Evolutionary conservation across 257 asterid genomes (phyloP).

Genomic region (Galeopsis tetrahit): DNA sequence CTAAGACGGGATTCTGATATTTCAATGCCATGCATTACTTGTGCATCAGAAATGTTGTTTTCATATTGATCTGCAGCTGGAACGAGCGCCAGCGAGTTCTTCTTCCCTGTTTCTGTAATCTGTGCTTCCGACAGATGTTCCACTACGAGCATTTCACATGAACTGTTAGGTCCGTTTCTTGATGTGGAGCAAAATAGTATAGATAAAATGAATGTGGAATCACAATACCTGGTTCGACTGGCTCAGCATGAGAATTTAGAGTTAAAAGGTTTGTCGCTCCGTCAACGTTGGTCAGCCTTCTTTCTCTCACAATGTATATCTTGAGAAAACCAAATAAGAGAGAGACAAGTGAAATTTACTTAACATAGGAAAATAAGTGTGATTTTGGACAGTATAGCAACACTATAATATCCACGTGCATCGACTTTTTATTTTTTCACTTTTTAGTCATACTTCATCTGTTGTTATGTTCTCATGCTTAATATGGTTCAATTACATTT

Average conservation of each 20-base stretch:
- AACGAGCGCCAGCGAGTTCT: not conserved
- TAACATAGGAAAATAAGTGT: not conserved
- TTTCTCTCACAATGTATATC: conserved; percentile 58
- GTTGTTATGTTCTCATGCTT: too few relatives aligned
- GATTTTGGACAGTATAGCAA: not conserved
- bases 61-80: conserved; percentile 8
- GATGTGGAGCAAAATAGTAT: not conserved
- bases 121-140: conserved; percentile 26
- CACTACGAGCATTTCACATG: not conserved
- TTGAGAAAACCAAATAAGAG: conserved; percentile 30
- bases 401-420: too few relatives aligned
- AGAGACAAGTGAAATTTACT: not conserved
- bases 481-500: too few relatives aligned
- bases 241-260: conserved; percentile 35
- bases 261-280: conserved; percentile 46
- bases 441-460: too few relatives aligned
- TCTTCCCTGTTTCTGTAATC: not conserved
- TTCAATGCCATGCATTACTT: conserved; percentile 35
- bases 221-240: conserved; percentile 33
- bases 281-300: conserved; percentile 40
- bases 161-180: not conserved
- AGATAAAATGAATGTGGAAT: not conserved
- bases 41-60: conserved; percentile 27
- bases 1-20: conserved; percentile 36
- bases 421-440: too few relatives aligned